phyloP scores from a whole-genome alignment of 139 green algal genomes.

The Coelastrella sp. region DNA sequence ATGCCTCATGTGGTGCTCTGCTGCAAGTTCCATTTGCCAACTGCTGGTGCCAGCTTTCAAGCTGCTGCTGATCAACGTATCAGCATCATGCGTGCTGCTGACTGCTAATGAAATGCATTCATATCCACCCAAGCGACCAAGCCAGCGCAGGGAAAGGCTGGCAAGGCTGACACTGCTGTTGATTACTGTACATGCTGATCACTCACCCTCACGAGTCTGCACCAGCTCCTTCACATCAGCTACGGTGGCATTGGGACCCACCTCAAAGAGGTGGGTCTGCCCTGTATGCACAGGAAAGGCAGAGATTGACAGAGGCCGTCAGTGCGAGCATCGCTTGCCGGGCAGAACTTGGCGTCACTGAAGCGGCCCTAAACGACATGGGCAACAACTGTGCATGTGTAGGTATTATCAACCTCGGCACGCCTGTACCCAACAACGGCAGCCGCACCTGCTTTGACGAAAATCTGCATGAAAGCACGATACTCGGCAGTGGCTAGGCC shows the following conservation, averaged over 20 bases:
- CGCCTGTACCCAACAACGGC: too few species aligned
- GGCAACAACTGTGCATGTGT: background rate
- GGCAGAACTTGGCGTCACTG: constrained; percentile 43
- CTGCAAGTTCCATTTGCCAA: too few species aligned
- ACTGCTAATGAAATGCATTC: too few species aligned
- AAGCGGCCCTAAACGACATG: background rate
- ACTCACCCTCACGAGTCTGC: constrained; percentile 78
- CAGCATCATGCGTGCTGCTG: too few species aligned
- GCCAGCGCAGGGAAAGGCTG: background rate
- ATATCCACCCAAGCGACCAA: too few species aligned
- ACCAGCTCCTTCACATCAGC: constrained; percentile 86
- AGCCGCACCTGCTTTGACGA: constrained; percentile 73
- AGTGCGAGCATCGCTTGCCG: background rate
- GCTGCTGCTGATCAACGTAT: too few species aligned
- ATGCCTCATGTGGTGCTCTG: too few species aligned
- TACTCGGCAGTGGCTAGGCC: constrained; percentile 59
- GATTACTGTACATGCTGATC: constrained; percentile 5
- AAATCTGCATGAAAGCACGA: constrained; percentile 69
- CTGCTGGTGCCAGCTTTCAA: too few species aligned
- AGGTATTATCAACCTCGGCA: too few species aligned
- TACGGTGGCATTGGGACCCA: constrained; percentile 73
- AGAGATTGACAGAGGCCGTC: background rate
- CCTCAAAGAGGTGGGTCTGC: constrained; percentile 82
- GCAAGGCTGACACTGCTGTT: background rate
- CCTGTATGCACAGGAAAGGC: constrained; percentile 63